Base-by-base conservation (phyloP, 139 green algal species). In the Chlorella vulgaris region DNA sequence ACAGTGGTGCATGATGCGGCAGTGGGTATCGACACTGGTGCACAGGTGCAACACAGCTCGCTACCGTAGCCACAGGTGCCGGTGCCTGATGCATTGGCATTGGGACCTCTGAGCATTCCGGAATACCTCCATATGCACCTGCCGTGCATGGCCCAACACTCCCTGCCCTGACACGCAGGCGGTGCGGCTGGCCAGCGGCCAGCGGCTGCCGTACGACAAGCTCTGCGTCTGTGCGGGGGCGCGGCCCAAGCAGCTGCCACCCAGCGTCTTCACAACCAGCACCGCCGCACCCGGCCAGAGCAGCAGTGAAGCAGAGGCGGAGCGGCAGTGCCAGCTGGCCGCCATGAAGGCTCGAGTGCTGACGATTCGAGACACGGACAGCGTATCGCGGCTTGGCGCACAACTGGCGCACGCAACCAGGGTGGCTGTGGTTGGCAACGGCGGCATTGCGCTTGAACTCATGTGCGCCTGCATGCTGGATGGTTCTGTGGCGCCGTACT, bases 371-470 rank as follows among this genome's bases (percentile, higher is more conserved):
- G 94, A 97, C 89, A 91, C 86, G 15, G 83, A 96, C 76, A 95
- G 88, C 61, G 84, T 97, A 8, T 39, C 85, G 61, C 74, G 61
- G 31, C 75, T 90, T 70, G 43, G 29, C 1, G 18, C 33, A 22
- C 58, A 62, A 24, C 78, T 96, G 63, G 18, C 42, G 28, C 24
- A 13, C 3, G 82, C 81, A 3, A 76, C 76, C 58, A 74, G 81
- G 4, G 82, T 96, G 33, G 76, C 94, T 33, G 69, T 98, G 36
- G 91, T 94, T 7, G 94, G 94, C 70, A 98, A 98, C 82, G 94
- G 94, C 8, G 94, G 92, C 82, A 98, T 98, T 28, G 94, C 94
- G 0, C 60, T 97, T 43, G 93, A 97, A 78, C 82, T 97, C 1
- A 88, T 90, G 87, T 90, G 67, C 0, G 18, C 22, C 47, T 55